Conservation (phyloP, 169 alveolate species). For the Plasmodium relictum region DNA sequence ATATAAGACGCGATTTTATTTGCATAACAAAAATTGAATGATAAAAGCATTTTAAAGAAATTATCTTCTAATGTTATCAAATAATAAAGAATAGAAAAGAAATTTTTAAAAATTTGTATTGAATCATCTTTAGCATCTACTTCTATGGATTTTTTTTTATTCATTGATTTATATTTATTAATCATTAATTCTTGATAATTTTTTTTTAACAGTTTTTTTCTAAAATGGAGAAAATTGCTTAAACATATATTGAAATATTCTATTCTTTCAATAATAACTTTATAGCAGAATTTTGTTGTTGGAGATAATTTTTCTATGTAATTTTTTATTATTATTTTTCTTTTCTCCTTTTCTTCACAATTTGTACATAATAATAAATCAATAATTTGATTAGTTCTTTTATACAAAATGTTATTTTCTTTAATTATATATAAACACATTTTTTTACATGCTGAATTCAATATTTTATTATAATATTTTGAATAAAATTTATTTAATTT, state of each 20-base stretch:
- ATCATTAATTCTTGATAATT: conserved; percentile 35
- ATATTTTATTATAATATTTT: conserved; percentile 50
- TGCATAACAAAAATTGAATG: conserved; percentile 46
- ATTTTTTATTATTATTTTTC: conserved; percentile 37
- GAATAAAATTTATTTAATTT: conserved; percentile 43
- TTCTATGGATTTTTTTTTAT: conserved; percentile 10
- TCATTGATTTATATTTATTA: conserved; percentile 11
- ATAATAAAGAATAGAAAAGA: conserved; percentile 48
- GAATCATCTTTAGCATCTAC: conserved; percentile 26
- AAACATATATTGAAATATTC: conserved; percentile 69
- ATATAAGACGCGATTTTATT: conserved; percentile 19
- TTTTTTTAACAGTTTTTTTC: conserved; percentile 39
- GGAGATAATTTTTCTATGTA: conserved; percentile 39
- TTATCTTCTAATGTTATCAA: conserved; percentile 52
- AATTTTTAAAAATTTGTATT: conserved; percentile 35
- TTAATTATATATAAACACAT: conserved; percentile 42
- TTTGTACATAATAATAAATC: conserved; percentile 38
- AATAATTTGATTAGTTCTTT: conserved; percentile 7
- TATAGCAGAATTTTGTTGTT: conserved; percentile 67
- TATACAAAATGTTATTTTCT: conserved; percentile 33
- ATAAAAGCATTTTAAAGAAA: conserved; percentile 36
- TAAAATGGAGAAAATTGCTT: conserved; percentile 45
- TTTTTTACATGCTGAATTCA: conserved; percentile 54
- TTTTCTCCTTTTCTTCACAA: conserved; percentile 42
- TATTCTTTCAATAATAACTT: conserved; percentile 57